Evolutionary conservation across 2,329 filamentous ascomycete genomes (phyloP), one percentile per base, ranked within the genome.

Genomic region (Byssothecium circinans): DNA sequence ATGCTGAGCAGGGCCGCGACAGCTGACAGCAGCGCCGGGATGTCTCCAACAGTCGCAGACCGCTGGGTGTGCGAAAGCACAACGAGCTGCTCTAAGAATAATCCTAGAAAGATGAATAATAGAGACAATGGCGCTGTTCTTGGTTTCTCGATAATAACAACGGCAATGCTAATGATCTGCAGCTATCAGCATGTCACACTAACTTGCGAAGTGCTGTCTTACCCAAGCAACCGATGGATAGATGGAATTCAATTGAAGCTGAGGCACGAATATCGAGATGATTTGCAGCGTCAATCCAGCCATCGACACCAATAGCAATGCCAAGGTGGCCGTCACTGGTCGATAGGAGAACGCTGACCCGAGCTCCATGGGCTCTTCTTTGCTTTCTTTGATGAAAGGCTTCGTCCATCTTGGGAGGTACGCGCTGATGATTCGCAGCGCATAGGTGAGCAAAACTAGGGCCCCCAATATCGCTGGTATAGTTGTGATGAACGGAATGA

Each of bases 401-500:
- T 60, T 70, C 17, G 73, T 74, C 81, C 81, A 84, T 67, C 57
- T 64, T 27, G 81, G 76, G 34, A 71, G 67, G 58, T 66, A 68
- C 4, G 52, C 45, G n/a, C 60, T 50, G 2, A 71, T 49, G 3
- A 71, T 41, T 22, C 62, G 52, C 3, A 74, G 30, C 4, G 63
- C 54, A 49, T 74, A 70, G 7, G 54, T 54, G n/a, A 74, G 40
- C 2, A 75, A 51, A n/a, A 76, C 53, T 15, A 72, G 29, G 20
- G 57, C 65, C 33, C 64, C 70, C 14, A 75, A 37, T 4, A 70
- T 44, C 8, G 67, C 66, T 33, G 74, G 74, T 17, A 74, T 40
- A 11, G 60, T 58, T n/a, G 68, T 61, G 12, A 75, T 53, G 37
- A 70, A 62, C 8, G 73, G 73, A 4, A 71, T 50, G 54, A 74